phyloP scores from a whole-genome alignment of 2,329 filamentous ascomycete species.

The Parafenestella ontariensis region DNA sequence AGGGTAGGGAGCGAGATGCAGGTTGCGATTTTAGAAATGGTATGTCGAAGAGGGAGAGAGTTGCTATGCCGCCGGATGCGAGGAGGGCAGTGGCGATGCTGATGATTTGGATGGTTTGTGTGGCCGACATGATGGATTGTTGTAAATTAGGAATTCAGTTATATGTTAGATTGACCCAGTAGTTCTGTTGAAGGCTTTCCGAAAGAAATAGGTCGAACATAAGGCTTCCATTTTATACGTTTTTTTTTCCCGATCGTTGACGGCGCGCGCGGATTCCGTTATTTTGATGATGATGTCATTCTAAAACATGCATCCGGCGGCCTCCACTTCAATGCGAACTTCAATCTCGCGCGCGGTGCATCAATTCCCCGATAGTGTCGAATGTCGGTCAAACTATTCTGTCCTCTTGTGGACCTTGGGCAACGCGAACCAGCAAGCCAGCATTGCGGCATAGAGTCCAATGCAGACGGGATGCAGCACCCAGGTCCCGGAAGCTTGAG shows the following conservation, averaged over 20 bases:
- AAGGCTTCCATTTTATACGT: too few relatives aligned
- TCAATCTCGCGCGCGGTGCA: neutral
- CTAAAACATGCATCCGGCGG: neutral
- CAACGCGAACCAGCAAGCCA: conserved; percentile 68
- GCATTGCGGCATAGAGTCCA: conserved; percentile 69
- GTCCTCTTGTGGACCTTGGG: conserved; percentile 66
- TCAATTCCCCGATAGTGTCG: neutral
- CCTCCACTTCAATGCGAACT: neutral
- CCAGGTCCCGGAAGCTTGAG: conserved; percentile 68
- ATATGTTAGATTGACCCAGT: too few relatives aligned
- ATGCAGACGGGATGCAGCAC: conserved; percentile 72
- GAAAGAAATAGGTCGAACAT: too few relatives aligned
- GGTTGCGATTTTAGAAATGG: conserved; percentile 44
- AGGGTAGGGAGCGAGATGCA: conserved; percentile 48
- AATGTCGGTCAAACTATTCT: conserved; percentile 53
- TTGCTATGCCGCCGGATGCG: conserved; percentile 44
- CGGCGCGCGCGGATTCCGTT: conserved; percentile 9
- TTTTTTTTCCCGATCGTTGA: too few relatives aligned
- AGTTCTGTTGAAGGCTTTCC: too few relatives aligned
- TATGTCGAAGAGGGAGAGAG: conserved; percentile 43
- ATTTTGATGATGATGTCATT: conserved; percentile 12
- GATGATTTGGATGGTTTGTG: conserved; percentile 28
- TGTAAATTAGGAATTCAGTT: neutral
- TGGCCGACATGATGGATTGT: conserved; percentile 12
- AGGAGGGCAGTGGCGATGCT: conserved; percentile 43